Evolutionary conservation across 768 basidiomycete species (phyloP), one percentile per base, ranked within the genome.

Genomic region (Hericium coralloides): DNA sequence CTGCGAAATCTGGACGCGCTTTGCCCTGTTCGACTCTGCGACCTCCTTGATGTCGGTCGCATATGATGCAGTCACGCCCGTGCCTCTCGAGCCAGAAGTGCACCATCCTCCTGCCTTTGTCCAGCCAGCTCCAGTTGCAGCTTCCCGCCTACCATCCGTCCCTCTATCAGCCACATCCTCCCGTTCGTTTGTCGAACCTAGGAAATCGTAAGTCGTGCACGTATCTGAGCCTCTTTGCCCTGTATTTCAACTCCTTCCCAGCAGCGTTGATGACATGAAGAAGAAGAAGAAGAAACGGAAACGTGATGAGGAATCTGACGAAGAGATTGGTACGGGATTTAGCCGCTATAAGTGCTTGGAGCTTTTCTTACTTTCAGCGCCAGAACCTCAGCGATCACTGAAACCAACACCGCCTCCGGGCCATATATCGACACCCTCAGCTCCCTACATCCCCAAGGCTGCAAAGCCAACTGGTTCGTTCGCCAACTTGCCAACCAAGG

Each of bases 251-350:
- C 55, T 53, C 43, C 36, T 23, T 25, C 45, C 18, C 50, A 75
- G 72, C 55, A 52, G 67, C 53, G 60, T 69, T 12, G 79, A 83
- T 12, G 86, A 87, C 49, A 59, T 74, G 26, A 87, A 85, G 74
- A 69, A 87, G 72, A 89, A 87, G 75, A 89, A 88, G 73, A 89
- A 90, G 73, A 92, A 91, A 67, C 87, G 89, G 70, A 89, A 87
- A 77, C 80, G 86, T 56, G 88, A 89, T 39, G 74, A 78, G 39
- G 83, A 83, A n/a, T 87, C 85, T 61, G 89, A 90, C 60, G 69
- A 73, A 36, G 88, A 90, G 64, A 75, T 74, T 66, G 80, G 82
- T 81, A 69, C 53, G 68, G 60, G 58, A 48, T 39, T 41, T 38
- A 20, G 15, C 37, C 54, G 14, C 51, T n/a, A 38, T 49, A 36